These are phyloP conservation scores for Scenedesmus sp. DNA, from an alignment of 163 green algal species.

Conservation along the genomic window DNA sequence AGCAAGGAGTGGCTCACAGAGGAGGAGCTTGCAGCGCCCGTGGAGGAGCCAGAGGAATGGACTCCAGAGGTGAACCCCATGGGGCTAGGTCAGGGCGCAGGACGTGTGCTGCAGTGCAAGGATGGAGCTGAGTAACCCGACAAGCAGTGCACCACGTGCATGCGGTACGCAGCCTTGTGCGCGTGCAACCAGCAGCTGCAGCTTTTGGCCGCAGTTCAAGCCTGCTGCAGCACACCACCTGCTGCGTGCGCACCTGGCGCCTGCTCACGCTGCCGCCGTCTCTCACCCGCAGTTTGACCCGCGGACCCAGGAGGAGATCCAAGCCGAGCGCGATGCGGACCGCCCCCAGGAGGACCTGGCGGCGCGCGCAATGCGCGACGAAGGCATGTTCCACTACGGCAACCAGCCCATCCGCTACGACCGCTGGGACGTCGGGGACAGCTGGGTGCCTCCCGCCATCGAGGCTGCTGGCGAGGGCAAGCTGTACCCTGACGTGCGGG, in stretches of 20 bases:
- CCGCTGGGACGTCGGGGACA: background rate
- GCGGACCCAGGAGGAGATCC: slow-evolving; percentile 18
- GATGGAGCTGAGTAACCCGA: no score
- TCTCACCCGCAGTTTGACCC: slow-evolving; percentile 38
- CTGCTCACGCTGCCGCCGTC: background rate
- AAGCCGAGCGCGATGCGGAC: slow-evolving; percentile 28
- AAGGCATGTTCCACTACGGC: slow-evolving; percentile 26
- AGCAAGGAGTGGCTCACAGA: background rate
- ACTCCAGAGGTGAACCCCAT: background rate
- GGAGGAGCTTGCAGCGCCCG: background rate
- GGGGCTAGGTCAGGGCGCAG: no score
- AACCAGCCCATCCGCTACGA: slow-evolving; percentile 43
- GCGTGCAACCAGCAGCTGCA: no score
- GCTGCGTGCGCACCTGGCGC: background rate
- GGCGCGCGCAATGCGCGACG: slow-evolving; percentile 20
- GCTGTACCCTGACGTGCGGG: slow-evolving; percentile 3
- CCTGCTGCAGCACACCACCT: background rate
- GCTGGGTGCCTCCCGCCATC: background rate
- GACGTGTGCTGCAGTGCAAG: no score
- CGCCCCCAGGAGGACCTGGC: slow-evolving; percentile 25
- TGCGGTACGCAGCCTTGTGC: no score
- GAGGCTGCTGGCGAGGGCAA: slow-evolving; percentile 11
- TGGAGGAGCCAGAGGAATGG: slow-evolving; percentile 44
- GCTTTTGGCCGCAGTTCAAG: no score
- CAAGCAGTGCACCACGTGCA: no score